Base-by-base conservation (phyloP, 768 basidiomycete genomes). In the Clathrus columnatus region DNA sequence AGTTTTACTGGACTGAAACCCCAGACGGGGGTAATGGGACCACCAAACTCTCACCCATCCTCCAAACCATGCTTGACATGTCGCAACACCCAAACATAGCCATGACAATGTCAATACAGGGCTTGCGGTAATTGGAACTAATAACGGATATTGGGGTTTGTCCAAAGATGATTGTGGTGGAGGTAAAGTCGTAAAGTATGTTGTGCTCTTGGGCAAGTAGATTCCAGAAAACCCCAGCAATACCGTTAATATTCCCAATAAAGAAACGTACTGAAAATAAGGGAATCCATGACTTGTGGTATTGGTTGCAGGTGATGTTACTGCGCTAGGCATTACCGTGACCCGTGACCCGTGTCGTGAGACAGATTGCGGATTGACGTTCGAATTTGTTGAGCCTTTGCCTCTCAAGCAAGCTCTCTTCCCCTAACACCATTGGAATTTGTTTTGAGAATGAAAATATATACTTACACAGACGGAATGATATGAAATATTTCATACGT, bases 61-160 rank as follows among this genome's bases (percentile, higher is more conserved):
- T 1, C 77, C 83, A 86, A 88, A 92, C 83, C 84, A 88, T 8
- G 71, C 69, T 62, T 85, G 76, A 30, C 87, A 63, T 2, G 86
- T 56, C 4, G 66, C 61, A 1, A 76, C 73, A 0, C 87, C 89
- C 0, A 69, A 58, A 49, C 76, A 76, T 36, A 82, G 68, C 70
- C 81, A 88, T 4, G 70, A 56, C 52, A 87, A 66, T 0, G 87
- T 88, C 32, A 68, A 64, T 4, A 73, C 65, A 6, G 87, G 85
- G 57, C 76, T 77, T 2, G 70, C 62, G 0, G 90, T 91, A 58
- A 92, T 65, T 1, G 79, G 73, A 41, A 78, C 80, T 20, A 91
- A 68, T 67, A 89, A 87, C 1, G 76, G 76, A 57, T 82, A 80
- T 62, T 90, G 87, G 10, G 87, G 87, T 52, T 62, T 63, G 60